Conservation (phyloP, 768 basidiomycete species). For the Tylopilus vinaceipallidus region DNA sequence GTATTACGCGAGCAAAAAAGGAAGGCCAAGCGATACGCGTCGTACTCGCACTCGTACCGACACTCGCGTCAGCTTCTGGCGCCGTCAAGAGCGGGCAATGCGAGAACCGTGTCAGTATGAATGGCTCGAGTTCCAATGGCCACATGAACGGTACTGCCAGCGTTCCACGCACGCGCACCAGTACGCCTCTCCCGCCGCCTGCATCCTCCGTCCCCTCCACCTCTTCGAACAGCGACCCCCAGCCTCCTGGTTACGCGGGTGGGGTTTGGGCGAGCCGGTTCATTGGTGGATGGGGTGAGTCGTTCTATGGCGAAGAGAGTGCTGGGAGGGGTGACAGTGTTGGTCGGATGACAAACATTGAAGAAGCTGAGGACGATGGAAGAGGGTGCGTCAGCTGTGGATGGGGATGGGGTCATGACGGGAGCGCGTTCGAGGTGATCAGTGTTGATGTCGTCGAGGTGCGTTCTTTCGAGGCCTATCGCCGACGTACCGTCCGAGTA, state of each 20-base stretch:
- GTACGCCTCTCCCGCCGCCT: slow-evolving; percentile 25
- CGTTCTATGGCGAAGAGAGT: slow-evolving; percentile 31
- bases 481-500: slow-evolving; percentile 1
- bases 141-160: slow-evolving; percentile 32
- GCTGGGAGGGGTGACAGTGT: slow-evolving; percentile 29
- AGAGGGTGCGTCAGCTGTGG: slow-evolving; percentile 61
- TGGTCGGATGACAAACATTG: slow-evolving; percentile 28
- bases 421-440: slow-evolving; percentile 71
- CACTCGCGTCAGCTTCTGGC: slow-evolving; percentile 41
- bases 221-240: slow-evolving; percentile 25
- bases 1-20: slow-evolving; percentile 36
- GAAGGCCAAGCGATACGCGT: slow-evolving; percentile 40
- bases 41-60: slow-evolving; percentile 40
- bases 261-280: slow-evolving; percentile 38
- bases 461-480: slow-evolving; percentile 22
- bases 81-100: slow-evolving; percentile 34
- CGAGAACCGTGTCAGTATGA: slow-evolving; percentile 18
- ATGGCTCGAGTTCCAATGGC: slow-evolving; percentile 20
- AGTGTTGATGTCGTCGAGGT: slow-evolving; percentile 65
- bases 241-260: slow-evolving; percentile 25
- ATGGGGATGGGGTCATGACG: slow-evolving; percentile 81
- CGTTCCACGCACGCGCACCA: slow-evolving; percentile 30
- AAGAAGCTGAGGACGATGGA: slow-evolving; percentile 54
- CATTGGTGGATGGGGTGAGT: slow-evolving; percentile 41
- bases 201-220: slow-evolving; percentile 22